These are phyloP conservation scores for Stephanodiscus triporus DNA, from an alignment of 108 stramenopile species.

Conservation along the genomic window DNA sequence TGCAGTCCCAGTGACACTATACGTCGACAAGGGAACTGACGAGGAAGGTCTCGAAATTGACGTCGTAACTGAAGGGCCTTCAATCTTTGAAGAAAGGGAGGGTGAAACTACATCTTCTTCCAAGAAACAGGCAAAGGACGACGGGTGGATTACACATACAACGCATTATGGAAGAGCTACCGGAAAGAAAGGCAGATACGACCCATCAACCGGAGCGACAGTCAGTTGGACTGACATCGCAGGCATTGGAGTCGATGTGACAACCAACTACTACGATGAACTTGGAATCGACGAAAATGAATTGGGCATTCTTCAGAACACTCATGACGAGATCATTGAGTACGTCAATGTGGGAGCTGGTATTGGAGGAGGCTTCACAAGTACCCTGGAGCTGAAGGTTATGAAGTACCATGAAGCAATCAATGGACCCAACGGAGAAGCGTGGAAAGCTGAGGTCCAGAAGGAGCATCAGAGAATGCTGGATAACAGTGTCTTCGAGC, in stretches of 20 bases:
- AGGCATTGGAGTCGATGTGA: background rate
- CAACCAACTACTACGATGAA: background rate
- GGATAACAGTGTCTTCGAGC: conserved; percentile 23
- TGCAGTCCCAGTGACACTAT: background rate
- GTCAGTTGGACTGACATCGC: background rate
- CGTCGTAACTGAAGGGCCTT: background rate
- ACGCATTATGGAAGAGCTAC: background rate
- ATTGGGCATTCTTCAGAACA: background rate
- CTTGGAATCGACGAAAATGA: conserved; percentile 7
- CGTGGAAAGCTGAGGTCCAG: conserved; percentile 49
- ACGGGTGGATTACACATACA: background rate
- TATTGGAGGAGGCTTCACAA: conserved; percentile 41
- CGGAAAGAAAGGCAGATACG: background rate
- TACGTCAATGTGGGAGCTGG: conserved; percentile 43
- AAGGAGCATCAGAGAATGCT: conserved; percentile 50
- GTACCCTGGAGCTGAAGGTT: conserved; percentile 42
- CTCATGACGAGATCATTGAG: conserved; percentile 3
- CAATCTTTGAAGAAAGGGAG: background rate
- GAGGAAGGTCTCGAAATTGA: background rate
- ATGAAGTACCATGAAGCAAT: conserved; percentile 59
- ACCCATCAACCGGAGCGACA: background rate
- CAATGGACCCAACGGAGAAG: conserved; percentile 16
- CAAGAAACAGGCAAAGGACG: background rate
- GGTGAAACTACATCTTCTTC: background rate
- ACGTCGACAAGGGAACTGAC: background rate